Base-by-base conservation (phyloP, 495 filamentous ascomycete genomes). In the Darksidea phi region DNA sequence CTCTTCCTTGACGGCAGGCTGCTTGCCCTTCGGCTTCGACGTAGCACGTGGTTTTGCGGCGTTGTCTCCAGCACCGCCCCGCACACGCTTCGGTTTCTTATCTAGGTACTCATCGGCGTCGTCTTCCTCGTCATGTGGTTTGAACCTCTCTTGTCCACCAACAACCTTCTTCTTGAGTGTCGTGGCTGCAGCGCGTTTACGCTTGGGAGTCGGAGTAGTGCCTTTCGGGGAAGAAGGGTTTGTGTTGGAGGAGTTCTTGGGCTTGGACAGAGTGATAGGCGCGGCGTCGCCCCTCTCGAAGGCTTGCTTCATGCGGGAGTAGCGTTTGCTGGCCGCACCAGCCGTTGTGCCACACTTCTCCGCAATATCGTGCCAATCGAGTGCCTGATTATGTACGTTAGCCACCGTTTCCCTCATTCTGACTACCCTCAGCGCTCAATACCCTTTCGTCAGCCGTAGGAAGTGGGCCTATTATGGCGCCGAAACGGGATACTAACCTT, bases 321-420 rank as follows among this genome's bases (percentile, higher is more conserved):
- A 64, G 26, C 61, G 66, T 54, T 65, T 68, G 1, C 51, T 48
- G 11, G 61, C 66, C 0, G 61, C 66, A 18, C 60, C 65, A 34
- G 60, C 8, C 12, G 60, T 68, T 18, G 55, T 68, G 23, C 47
- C 36, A 43, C 60, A 64, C 17, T 57, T 61, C 12, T 56, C 12
- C 6, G 60, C 65, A 23, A 68, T 64, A 24, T 20, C 26, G 28
- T 53, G 48, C 65, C 65, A 68, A 51, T 68, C 52, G 4, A 28
- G n/a, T n/a, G 55, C 43, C 65, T 68, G 47, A 18, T 13, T 26
- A 50, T 57, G 32, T 7, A n/a, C 18, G 45, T 32, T 10, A 32
- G 10, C 10, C 10, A 32, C 28, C 10, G 10, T 32, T 3, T 32
- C 10, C 28, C 10, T 32, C 4, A 4, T 32, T 3, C 4, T 4